Evolutionary conservation across 768 basidiomycete genomes (phyloP).

Genomic region (Leccinum boreale): DNA sequence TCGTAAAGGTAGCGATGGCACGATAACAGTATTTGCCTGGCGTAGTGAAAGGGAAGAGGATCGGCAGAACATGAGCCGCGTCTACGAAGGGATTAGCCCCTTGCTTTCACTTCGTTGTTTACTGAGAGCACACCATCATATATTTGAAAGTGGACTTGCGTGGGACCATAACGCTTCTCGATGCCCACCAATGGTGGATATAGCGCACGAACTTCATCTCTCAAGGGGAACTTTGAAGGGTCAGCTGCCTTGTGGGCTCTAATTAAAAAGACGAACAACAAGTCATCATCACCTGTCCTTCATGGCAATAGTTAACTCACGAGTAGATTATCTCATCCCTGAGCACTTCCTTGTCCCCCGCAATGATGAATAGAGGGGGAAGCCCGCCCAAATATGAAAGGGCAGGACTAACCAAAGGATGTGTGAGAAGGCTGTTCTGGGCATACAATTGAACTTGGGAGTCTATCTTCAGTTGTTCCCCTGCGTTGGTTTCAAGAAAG

Average conservation of each 20-base stretch:
- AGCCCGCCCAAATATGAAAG: conserved; percentile 85
- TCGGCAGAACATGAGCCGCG: conserved; percentile 67
- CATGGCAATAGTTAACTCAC: conserved; percentile 40
- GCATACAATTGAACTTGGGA: conserved; percentile 86
- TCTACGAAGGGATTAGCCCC: conserved; percentile 37
- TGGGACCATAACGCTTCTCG: conserved; percentile 52
- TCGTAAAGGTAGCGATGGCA: conserved; percentile 68
- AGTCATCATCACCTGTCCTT: not conserved
- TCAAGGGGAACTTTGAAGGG: conserved; percentile 63
- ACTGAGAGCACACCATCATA: conserved; percentile 64
- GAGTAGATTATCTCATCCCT: conserved; percentile 89
- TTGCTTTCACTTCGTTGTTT: conserved; percentile 18
- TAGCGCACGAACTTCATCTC: conserved; percentile 41
- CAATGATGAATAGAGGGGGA: conserved; percentile 81
- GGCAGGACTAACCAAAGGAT: conserved; percentile 83
- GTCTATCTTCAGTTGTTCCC: conserved; percentile 51
- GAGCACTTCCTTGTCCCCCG: conserved; percentile 87
- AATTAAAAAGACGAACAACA: not conserved
- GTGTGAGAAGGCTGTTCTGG: conserved; percentile 69
- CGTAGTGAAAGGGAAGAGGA: conserved; percentile 72
- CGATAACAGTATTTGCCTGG: conserved; percentile 80
- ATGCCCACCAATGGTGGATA: conserved; percentile 59
- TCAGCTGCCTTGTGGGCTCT: conserved; percentile 91
- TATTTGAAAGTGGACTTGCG: conserved; percentile 87
- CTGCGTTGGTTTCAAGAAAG: conserved; percentile 41